phyloP scores from a whole-genome alignment of 2,329 filamentous ascomycete genomes.

The Fusarium scirpi region DNA sequence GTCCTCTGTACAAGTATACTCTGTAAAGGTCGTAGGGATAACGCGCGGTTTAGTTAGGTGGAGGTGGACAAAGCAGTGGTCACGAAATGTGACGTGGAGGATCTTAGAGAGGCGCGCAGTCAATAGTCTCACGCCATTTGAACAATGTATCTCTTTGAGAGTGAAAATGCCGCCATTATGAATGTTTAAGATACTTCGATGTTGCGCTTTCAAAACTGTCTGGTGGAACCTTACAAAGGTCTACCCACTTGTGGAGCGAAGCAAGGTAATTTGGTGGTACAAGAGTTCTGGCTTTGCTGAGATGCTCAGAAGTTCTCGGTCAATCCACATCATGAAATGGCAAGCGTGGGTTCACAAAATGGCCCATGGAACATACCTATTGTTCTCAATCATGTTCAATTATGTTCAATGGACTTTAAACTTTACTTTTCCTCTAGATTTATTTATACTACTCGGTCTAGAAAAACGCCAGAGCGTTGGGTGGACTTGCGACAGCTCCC shows the following conservation, averaged over 20 bases:
- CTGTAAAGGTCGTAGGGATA: background rate
- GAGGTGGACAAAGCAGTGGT: background rate
- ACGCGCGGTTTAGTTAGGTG: background rate
- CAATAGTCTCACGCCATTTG: background rate
- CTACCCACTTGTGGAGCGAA: background rate
- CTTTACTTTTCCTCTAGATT: no score
- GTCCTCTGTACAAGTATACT: constrained; percentile 32
- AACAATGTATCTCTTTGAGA: background rate
- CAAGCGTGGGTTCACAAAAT: no score
- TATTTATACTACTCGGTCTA: background rate
- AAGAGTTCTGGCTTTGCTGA: background rate
- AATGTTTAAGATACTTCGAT: no score
- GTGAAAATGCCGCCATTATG: background rate
- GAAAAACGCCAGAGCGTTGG: constrained; percentile 33
- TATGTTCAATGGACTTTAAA: no score
- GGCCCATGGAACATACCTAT: no score
- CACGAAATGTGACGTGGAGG: background rate
- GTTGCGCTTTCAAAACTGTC: background rate
- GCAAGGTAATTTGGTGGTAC: background rate
- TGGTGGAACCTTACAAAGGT: background rate
- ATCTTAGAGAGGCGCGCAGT: background rate
- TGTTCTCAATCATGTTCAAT: no score
- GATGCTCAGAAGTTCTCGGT: background rate
- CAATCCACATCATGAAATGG: background rate
- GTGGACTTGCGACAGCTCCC: constrained; percentile 30